Percentiles rank a stretch among this genome's conserved stretches.
Evolutionary conservation across 176 grass and related monocot species (phyloP).

Genomic region (Zizania latifolia): DNA sequence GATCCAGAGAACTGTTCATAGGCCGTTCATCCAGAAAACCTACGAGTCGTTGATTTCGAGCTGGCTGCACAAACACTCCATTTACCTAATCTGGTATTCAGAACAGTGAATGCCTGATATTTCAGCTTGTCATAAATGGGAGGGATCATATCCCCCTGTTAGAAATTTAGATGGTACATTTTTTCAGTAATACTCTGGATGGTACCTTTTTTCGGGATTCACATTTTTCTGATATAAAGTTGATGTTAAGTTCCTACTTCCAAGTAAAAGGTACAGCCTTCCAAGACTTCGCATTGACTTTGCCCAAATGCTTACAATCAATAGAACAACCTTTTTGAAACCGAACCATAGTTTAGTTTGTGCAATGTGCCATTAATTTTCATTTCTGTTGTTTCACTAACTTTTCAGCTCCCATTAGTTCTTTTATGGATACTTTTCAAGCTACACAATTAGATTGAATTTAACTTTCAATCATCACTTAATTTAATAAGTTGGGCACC

Average conservation of each 20-base stretch:
- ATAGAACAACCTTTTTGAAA: slow-evolving; percentile 1
- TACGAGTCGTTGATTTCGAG: background rate
- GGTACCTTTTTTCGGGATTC: background rate
- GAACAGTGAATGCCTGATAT: background rate
- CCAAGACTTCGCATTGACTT: background rate
- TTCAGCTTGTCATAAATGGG: background rate
- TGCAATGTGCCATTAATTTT: background rate
- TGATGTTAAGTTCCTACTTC: too few relatives aligned
- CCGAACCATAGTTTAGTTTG: background rate
- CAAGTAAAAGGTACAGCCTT: too few relatives aligned
- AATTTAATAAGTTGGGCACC: background rate
- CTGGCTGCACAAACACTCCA: background rate
- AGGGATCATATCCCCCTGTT: background rate
- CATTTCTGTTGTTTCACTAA: background rate
- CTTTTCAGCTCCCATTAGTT: background rate
- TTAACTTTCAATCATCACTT: background rate
- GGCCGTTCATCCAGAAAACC: background rate
- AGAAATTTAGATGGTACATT: background rate
- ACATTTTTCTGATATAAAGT: background rate
- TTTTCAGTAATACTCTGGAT: background rate
- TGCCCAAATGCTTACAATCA: background rate
- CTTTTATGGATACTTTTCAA: background rate
- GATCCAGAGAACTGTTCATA: background rate
- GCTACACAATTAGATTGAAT: background rate
- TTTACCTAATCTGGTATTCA: background rate